Evolutionary conservation across 1,284 basidiomycete genomes (phyloP).

Genomic region (Tremellales sp.): DNA sequence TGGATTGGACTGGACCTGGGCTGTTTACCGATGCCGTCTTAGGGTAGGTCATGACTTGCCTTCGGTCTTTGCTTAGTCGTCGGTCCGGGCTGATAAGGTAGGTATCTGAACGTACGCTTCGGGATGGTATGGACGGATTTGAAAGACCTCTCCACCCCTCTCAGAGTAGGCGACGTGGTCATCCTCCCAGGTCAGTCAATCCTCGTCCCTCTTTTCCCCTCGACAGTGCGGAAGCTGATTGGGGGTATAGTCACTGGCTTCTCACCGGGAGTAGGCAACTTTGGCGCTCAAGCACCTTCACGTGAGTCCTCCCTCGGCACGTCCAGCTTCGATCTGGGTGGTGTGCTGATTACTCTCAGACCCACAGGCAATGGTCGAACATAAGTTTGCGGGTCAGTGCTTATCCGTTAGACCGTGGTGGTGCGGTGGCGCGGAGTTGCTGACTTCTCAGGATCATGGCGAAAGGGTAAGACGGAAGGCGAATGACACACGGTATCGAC

Average conservation of each 20-base stretch:
- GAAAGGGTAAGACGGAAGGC: too few species aligned
- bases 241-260: conserved; percentile 45
- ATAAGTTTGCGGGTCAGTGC: conserved; percentile 31
- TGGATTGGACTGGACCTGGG: conserved; percentile 45
- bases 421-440: too few species aligned
- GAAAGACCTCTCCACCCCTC: conserved; percentile 30
- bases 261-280: conserved; percentile 47
- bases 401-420: too few species aligned
- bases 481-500: too few species aligned
- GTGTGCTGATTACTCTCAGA: conserved; percentile 15
- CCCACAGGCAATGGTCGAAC: conserved; percentile 42
- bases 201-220: neutral
- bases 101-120: conserved; percentile 40
- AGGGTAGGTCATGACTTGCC: conserved; percentile 14
- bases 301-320: conserved; percentile 21
- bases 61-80: neutral
- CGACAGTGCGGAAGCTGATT: neutral
- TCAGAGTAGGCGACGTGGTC: conserved; percentile 46
- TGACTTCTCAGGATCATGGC: conserved; percentile 40
- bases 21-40: conserved; percentile 36
- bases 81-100: conserved; percentile 2
- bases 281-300: conserved; percentile 28
- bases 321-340: too few species aligned
- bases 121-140: conserved; percentile 44
- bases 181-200: conserved; percentile 36